These are phyloP conservation scores for Exophiala aquamarina DNA, from an alignment of 2,329 filamentous ascomycete genomes.

Conservation along the genomic window DNA sequence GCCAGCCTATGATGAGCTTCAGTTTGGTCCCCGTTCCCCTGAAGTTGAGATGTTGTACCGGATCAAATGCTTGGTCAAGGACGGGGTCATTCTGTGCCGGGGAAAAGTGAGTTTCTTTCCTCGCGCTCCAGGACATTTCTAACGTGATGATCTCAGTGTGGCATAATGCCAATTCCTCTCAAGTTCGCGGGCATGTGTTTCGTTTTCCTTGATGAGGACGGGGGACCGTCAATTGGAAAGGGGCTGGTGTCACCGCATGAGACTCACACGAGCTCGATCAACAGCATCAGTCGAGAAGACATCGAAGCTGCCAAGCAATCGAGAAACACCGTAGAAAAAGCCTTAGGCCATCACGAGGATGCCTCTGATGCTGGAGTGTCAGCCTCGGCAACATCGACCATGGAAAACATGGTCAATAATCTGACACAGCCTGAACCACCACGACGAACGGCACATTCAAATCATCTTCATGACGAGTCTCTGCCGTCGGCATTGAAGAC, in stretches of 20 bases:
- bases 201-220: conserved; percentile 9
- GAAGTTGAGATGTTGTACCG: conserved; percentile 68
- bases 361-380: conserved; percentile 37
- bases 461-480: not conserved
- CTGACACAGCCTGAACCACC: conserved; percentile 48
- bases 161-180: conserved; percentile 13
- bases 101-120: conserved; percentile 37
- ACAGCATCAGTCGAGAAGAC: conserved; percentile 42
- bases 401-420: conserved; percentile 60
- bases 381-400: conserved; percentile 38
- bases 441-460: conserved; percentile 4
- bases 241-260: not conserved
- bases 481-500: conserved; percentile 1
- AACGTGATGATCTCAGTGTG: conserved; percentile 14
- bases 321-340: not conserved
- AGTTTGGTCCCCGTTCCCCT: conserved; percentile 30
- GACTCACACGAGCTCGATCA: not conserved
- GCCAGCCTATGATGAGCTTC: conserved; percentile 33
- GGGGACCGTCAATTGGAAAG: not conserved
- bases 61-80: conserved; percentile 62
- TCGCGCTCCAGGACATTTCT: conserved; percentile 1
- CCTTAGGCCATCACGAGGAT: conserved; percentile 9
- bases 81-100: conserved; percentile 59
- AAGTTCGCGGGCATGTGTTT: conserved; percentile 17
- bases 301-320: conserved; percentile 31